These are phyloP conservation scores for Fusarium foetens DNA, from an alignment of 2,329 filamentous ascomycete species.

Conservation along the genomic window DNA sequence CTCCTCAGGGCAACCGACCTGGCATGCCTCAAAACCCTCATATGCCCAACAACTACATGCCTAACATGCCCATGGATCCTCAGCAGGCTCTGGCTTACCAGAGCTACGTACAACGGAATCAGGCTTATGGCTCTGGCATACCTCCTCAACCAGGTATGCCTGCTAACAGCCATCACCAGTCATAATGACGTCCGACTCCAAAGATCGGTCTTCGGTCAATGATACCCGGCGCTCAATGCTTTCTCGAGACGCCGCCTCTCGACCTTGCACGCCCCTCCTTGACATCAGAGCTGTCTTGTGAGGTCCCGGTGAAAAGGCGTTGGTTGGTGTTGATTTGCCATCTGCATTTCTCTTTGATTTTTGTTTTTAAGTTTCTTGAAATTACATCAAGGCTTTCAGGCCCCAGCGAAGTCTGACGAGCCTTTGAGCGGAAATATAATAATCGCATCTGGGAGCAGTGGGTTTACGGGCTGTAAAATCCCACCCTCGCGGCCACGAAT, in stretches of 20 bases:
- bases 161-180: constrained; percentile 83
- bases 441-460: constrained; percentile 16
- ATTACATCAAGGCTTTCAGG: constrained; percentile 33
- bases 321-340: constrained; percentile 51
- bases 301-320: constrained; percentile 53
- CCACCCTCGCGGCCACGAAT: constrained; percentile 3
- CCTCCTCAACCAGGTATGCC: constrained; percentile 81
- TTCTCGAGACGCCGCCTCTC: constrained; percentile 52
- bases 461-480: constrained; percentile 1
- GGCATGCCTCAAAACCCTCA: constrained; percentile 73
- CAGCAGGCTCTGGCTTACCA: constrained; percentile 86
- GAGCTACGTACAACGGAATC: constrained; percentile 79
- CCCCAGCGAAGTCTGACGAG: constrained; percentile 16
- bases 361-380: constrained; percentile 29
- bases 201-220: constrained; percentile 50
- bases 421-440: constrained; percentile 32
- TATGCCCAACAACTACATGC: constrained; percentile 72
- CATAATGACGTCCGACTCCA: constrained; percentile 58
- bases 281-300: constrained; percentile 52
- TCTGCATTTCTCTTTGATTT: constrained; percentile 44
- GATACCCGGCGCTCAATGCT: constrained; percentile 71
- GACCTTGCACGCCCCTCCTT: constrained; percentile 42
- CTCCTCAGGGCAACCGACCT: constrained; percentile 66
- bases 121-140: constrained; percentile 80
- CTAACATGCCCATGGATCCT: constrained; percentile 75